Percentiles rank a stretch among this genome's conserved stretches.
These are phyloP conservation scores for Musa beccarii DNA, from an alignment of 176 grass and related monocot species.

Conservation along the genomic window DNA sequence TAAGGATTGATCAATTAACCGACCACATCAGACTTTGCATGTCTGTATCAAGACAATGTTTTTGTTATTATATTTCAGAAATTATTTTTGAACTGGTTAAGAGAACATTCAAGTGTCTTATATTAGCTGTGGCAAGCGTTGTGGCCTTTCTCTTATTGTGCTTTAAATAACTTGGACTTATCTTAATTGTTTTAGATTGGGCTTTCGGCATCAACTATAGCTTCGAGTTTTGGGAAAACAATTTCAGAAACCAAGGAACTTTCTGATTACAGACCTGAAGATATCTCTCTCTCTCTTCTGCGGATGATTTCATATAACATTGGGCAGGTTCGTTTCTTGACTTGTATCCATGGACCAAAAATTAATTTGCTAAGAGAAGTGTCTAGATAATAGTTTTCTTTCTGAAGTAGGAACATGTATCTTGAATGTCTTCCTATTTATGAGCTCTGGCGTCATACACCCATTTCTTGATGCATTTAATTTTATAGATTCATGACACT, in stretches of 20 bases:
- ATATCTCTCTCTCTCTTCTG: slow-evolving; percentile 94
- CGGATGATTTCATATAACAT: slow-evolving; percentile 99
- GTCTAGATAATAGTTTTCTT: too few species aligned
- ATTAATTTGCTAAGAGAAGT: background rate
- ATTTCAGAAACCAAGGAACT: slow-evolving; percentile 93
- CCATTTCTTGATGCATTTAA: too few species aligned
- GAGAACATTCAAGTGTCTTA: background rate
- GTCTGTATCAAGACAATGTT: background rate
- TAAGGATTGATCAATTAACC: background rate
- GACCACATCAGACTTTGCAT: background rate
- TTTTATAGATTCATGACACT: too few species aligned
- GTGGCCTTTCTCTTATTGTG: background rate
- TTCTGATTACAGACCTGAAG: slow-evolving; percentile 86
- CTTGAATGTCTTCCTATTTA: too few species aligned
- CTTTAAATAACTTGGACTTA: slow-evolving; percentile 5
- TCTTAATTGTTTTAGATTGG: slow-evolving; percentile 57
- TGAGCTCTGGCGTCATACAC: too few species aligned
- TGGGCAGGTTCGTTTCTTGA: slow-evolving; percentile 51
- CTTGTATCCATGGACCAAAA: background rate
- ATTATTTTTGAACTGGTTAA: background rate
- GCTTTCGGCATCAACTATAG: slow-evolving; percentile 92
- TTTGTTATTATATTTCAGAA: background rate
- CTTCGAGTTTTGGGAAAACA: slow-evolving; percentile 94
- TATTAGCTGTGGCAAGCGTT: background rate
- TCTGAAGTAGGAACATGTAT: too few species aligned